Percentiles rank a stretch among this genome's conserved stretches.
phyloP scores from a whole-genome alignment of 2,329 filamentous ascomycete genomes.

The Fusarium liriodendri region DNA sequence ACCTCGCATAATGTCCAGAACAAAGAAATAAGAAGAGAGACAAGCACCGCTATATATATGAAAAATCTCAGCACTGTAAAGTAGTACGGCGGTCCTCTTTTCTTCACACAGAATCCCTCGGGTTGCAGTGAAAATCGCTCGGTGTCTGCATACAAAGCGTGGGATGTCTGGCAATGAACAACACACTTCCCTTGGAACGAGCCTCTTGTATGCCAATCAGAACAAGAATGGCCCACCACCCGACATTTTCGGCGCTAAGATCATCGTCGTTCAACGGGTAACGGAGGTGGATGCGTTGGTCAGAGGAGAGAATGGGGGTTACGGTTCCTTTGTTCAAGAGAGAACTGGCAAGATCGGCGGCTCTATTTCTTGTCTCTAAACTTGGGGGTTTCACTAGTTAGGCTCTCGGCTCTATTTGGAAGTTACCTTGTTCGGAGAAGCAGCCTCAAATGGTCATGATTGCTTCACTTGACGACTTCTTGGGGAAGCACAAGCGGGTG shows the following conservation, averaged over 20 bases:
- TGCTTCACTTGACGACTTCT: not conserved
- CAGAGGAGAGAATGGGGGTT: not conserved
- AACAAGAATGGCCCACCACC: not conserved
- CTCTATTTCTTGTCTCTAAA: not conserved
- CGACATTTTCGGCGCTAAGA: not conserved
- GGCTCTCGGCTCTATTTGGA: not conserved
- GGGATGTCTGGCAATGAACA: slow-evolving; percentile 11
- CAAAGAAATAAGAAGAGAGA: not conserved
- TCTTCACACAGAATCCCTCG: not conserved
- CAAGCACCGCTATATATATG: not conserved
- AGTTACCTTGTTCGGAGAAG: not conserved
- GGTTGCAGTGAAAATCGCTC: slow-evolving; percentile 7
- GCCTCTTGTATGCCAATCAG: slow-evolving; percentile 8
- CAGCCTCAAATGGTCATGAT: not conserved
- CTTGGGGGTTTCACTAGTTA: not conserved
- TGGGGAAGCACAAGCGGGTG: not conserved
- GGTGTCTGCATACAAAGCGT: not conserved
- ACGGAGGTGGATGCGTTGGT: not conserved
- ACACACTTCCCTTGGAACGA: not conserved
- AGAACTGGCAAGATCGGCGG: not conserved
- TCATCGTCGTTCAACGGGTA: slow-evolving; percentile 1
- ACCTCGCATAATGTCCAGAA: not conserved
- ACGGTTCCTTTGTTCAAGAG: not conserved
- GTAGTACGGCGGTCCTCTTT: not conserved
- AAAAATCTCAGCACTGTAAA: not conserved